phyloP scores from a whole-genome alignment of 768 basidiomycete genomes.

The Dendrothele bispora region DNA sequence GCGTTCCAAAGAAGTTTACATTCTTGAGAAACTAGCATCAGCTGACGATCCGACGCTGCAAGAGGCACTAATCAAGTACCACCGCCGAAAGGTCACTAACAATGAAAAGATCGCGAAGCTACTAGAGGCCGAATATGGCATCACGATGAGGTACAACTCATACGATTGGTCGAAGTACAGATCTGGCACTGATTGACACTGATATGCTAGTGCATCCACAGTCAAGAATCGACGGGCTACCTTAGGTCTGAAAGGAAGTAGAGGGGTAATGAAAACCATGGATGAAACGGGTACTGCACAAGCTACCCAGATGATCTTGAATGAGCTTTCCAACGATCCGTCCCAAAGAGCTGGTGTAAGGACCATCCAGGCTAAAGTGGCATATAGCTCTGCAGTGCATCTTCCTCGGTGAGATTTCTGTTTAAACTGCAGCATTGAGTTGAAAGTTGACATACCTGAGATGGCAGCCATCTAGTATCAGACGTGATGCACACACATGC shows the following conservation, averaged over 20 bases:
- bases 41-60: background rate
- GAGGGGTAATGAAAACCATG: background rate
- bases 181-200: background rate
- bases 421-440: too few species aligned
- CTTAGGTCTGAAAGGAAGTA: background rate
- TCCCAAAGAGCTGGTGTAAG: conserved; percentile 24
- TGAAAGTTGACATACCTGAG: too few species aligned
- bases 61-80: background rate
- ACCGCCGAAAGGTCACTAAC: background rate
- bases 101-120: background rate
- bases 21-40: background rate
- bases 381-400: conserved; percentile 30
- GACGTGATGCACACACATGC: too few species aligned
- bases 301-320: conserved; percentile 15
- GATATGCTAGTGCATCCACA: background rate
- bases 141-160: background rate
- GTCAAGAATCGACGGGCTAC: background rate
- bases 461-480: too few species aligned
- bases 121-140: background rate
- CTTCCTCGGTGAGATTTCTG: conserved; percentile 26
- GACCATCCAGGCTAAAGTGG: conserved; percentile 27
- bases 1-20: too few species aligned
- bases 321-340: conserved; percentile 34
- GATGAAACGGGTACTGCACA: background rate
- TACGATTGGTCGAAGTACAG: background rate